These are phyloP conservation scores for Neofusicoccum kwambonambiense DNA, from an alignment of 2,329 filamentous ascomycete species.

Conservation along the genomic window DNA sequence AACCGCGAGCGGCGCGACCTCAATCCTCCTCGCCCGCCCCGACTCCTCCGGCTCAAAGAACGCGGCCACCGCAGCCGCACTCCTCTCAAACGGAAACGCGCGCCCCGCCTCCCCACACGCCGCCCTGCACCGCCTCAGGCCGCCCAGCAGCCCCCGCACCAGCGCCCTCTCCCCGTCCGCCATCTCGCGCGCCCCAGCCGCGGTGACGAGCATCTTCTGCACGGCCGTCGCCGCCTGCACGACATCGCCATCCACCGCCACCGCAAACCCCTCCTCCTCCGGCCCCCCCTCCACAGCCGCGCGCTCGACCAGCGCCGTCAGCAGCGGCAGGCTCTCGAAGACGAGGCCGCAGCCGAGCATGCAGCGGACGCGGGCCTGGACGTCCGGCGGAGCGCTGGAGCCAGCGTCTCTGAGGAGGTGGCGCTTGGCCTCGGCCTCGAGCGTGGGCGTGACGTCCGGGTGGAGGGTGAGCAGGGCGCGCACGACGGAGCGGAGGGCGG, in stretches of 20 bases:
- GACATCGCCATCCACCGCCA: conserved; percentile 36
- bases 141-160: conserved; percentile 12
- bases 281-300: conserved; percentile 12
- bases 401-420: conserved; percentile 16
- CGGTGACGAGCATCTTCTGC: conserved; percentile 30
- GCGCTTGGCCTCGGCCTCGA: conserved; percentile 35
- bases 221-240: conserved; percentile 39
- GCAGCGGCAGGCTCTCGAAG: conserved; percentile 28
- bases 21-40: background rate
- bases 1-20: background rate
- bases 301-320: background rate
- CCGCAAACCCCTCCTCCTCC: background rate
- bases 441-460: conserved; percentile 30
- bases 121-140: conserved; percentile 15
- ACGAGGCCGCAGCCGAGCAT: conserved; percentile 35
- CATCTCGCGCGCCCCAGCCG: conserved; percentile 23
- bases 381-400: conserved; percentile 16
- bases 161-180: conserved; percentile 20
- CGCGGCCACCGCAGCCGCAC: conserved; percentile 9
- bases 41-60: background rate
- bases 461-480: conserved; percentile 32
- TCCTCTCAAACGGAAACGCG: conserved; percentile 25
- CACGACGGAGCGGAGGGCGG: conserved; percentile 42
- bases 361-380: conserved; percentile 26
- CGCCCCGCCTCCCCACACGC: conserved; percentile 11